phyloP scores from a whole-genome alignment of 768 basidiomycete species.

The Termitomyces sp. region DNA sequence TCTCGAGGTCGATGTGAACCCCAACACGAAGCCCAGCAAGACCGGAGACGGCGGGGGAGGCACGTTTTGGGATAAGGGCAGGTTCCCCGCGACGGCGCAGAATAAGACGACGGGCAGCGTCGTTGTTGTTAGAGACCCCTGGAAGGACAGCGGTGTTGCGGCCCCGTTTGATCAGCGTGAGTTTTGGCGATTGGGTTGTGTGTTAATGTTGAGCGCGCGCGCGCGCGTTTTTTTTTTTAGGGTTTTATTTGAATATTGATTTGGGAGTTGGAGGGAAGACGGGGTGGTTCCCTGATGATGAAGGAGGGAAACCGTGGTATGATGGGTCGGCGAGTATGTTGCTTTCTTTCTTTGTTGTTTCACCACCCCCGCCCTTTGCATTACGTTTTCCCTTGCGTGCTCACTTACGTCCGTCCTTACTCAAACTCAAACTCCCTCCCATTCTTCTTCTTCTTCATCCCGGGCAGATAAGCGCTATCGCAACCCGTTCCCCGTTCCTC shows the following conservation, averaged over 20 bases:
- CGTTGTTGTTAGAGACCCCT: constrained; percentile 61
- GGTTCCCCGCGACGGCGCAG: constrained; percentile 58
- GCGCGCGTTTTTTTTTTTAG: constrained; percentile 31
- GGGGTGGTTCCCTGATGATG: constrained; percentile 84
- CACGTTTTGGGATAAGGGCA: constrained; percentile 60
- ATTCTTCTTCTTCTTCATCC: too few species aligned
- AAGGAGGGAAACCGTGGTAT: constrained; percentile 74
- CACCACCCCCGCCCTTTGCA: too few species aligned
- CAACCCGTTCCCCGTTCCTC: not conserved
- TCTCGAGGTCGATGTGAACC: constrained; percentile 47
- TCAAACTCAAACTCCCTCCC: too few species aligned
- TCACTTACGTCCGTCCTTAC: too few species aligned
- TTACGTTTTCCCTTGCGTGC: too few species aligned
- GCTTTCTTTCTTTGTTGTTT: not conserved
- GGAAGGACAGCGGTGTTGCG: constrained; percentile 47
- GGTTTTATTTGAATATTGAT: constrained; percentile 74
- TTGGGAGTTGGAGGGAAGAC: constrained; percentile 78
- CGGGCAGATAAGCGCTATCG: too few species aligned
- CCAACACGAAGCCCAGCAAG: constrained; percentile 26
- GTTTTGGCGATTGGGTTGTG: constrained; percentile 27
- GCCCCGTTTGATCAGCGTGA: constrained; percentile 81
- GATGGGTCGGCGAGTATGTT: constrained; percentile 51
- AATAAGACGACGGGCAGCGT: constrained; percentile 53
- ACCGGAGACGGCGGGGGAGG: constrained; percentile 34
- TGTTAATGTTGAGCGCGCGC: too few species aligned